phyloP scores from a whole-genome alignment of 768 basidiomycete genomes.

The Psilocybe sp. region DNA sequence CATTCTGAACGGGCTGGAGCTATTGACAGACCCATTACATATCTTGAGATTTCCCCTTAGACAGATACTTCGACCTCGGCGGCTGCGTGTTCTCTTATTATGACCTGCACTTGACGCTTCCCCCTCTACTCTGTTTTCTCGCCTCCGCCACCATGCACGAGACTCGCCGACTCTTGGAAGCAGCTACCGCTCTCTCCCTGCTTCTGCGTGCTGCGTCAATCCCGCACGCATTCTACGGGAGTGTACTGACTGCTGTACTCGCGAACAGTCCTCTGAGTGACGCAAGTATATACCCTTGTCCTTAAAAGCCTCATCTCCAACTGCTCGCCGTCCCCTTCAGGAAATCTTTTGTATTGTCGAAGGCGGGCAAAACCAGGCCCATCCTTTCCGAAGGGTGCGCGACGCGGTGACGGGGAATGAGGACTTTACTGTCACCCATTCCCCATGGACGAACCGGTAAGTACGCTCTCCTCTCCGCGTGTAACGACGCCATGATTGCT shows the following conservation, averaged over 20 bases:
- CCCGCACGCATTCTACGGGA: slow-evolving; percentile 82
- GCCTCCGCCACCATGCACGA: slow-evolving; percentile 53
- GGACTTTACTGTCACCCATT: slow-evolving; percentile 64
- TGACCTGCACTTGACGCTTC: slow-evolving; percentile 43
- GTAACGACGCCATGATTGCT: neutral
- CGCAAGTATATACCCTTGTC: slow-evolving; percentile 37
- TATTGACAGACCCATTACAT: slow-evolving; percentile 52
- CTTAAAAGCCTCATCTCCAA: neutral
- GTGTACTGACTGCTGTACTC: slow-evolving; percentile 66
- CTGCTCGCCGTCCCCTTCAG: slow-evolving; percentile 34
- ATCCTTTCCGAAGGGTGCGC: slow-evolving; percentile 79
- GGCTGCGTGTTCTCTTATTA: slow-evolving; percentile 47
- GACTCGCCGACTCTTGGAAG: slow-evolving; percentile 72
- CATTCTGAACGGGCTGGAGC: slow-evolving; percentile 41
- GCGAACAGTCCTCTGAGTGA: slow-evolving; percentile 64
- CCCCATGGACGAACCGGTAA: slow-evolving; percentile 87
- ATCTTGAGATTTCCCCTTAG: slow-evolving; percentile 39
- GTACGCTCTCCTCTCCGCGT: slow-evolving; percentile 8
- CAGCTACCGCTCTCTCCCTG: slow-evolving; percentile 70
- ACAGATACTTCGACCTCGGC: slow-evolving; percentile 36
- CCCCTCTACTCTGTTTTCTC: slow-evolving; percentile 24
- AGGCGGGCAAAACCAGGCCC: slow-evolving; percentile 54
- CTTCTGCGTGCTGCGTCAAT: slow-evolving; percentile 55
- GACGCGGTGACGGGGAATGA: slow-evolving; percentile 67
- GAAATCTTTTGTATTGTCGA: slow-evolving; percentile 87